Evolutionary conservation across 768 basidiomycete genomes (phyloP), one percentile per base, ranked within the genome.

Genomic region (Butyriboletus loyo): DNA sequence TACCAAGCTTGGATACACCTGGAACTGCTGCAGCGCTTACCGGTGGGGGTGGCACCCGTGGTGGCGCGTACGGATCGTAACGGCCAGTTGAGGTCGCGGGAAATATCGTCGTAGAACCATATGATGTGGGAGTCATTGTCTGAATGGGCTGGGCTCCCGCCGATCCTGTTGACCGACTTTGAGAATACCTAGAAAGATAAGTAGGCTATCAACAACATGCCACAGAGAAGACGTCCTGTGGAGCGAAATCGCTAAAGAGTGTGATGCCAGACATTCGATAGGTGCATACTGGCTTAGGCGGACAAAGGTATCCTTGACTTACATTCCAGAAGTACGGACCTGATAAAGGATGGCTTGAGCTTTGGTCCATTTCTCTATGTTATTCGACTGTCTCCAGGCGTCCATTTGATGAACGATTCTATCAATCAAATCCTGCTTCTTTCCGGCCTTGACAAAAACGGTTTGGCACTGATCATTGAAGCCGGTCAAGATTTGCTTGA

Each of bases 361-460:
- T 60, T 80, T 87, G 52, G 73, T 68, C 83, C 86, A 92, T 65
- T 79, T 83, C 58, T 86, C 87, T 44, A 79, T 72, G 51, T 77
- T 73, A 63, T 79, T 81, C 1, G 70, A 66, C 46, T 68, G 66
- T 64, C 79, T 79, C 85, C 87, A 90, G 46, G 62, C 52, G 54
- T 87, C 84, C 60, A 92, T 70, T 55, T 77, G 73, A 8, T 61
- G 58, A 40, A 80, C 70, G 55, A 93, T 85, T 55, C 88, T 79
- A 66, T 91, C 87, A 65, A 92, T 90, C 42, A 92, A 79, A 31
- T 92, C 92, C 61, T 90, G 87, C 66, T 93, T 93, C 74, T 88
- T 92, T 25, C 91, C 91, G 11, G 87, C 78, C 69, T 89, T 90
- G 49, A 80, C 75, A 27, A 91, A 73, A 59, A 79, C 77, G 5